Evolutionary conservation across 768 basidiomycete genomes (phyloP), one percentile per base, ranked within the genome.

Genomic region (Mycena albidolilacea): DNA sequence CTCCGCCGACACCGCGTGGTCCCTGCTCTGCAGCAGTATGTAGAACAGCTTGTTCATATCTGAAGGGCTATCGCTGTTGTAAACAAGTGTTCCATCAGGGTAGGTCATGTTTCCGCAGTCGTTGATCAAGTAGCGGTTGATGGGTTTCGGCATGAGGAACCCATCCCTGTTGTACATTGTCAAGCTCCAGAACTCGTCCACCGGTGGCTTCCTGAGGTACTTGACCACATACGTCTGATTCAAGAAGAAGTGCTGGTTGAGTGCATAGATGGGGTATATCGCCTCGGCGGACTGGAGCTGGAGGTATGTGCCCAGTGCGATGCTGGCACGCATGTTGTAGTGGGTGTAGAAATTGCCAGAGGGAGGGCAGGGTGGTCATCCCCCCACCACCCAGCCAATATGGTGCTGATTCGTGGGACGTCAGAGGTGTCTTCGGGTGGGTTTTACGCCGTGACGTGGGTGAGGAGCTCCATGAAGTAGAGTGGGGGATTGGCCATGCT

Each of bases 121-220:
- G 50, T 57, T 62, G 55, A 72, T 30, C 23, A 58, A 52, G 46
- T 60, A 67, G 1, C 60, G 44, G 23, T 61, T 19, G 12, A 72
- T 37, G 41, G 1, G 15, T 48, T 72, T 67, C 9, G 60, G 48
- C 19, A 72, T 64, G 23, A 72, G 48, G 15, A 23, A 72, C 21
- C 70, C 64, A 3, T 21, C 41, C 37, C 19, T 48, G 21, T 54
- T 46, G 30, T 72, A 72, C 19, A 67, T 50, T 9, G 70, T 72
- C 52, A 72, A 23, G 15, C 70, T 72, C 70, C 70, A 72, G 52
- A 72, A 67, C 23, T 37, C 70, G 7, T 2, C n/a, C 39, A 66
- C 70, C 43, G 0, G 43, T 54, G 60, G 70, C 69, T 70, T 64
- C n/a, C 68, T 61, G 23, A 8, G 23, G 50, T 63, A 69, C 68